Base-by-base conservation (phyloP, 139 green algal genomes). In the Coelastrella sp. region DNA sequence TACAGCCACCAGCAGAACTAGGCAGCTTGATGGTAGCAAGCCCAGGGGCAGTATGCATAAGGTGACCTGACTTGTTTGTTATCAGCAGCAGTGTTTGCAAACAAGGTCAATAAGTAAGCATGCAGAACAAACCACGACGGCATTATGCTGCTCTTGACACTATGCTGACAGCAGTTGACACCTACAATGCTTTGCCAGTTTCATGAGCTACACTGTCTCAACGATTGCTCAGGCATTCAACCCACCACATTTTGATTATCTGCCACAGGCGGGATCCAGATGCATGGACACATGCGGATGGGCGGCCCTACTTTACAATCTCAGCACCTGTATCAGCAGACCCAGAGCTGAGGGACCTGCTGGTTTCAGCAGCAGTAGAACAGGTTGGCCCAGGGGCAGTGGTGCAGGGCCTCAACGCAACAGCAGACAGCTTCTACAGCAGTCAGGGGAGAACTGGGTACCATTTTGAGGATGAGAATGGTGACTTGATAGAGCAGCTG, bases 371-470 rank as follows among this genome's bases (percentile, higher is more conserved):
- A 15, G 79, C 67, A 59, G 35, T 8, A 27, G 8, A 68, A 21
- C 38, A 72, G 35, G 35, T 79, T 25, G 81, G 81, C 37, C 4
- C 57, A 0, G 85, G 86, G 2, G 35, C 50, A 0, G 89, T 96
- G 41, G 83, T 94, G 43, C n/a, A 87, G 41, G 94, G 92, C 25
- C 86, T 96, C 1, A 94, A 97, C 85, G 93, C 89, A 27, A 94
- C 89, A 17, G 93, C 93, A 38, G 92, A 96, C 88, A 91, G 79
- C 34, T 97, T 97, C 87, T 97, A 96, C 89, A 91, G 83, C 79
- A 93, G 87, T 66, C 94, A 96, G 87, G 91, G 89, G 21, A 88
- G 91, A 13, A 82, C 76, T 1, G 88, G 85, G 21, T 35, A 35
- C 1, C 51, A 88, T 35, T 95, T 95, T 84, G 81, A 93, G 25